Evolutionary conservation across 352 stramenopile genomes (phyloP).

Genomic region (Globisporangium sylvaticum): DNA sequence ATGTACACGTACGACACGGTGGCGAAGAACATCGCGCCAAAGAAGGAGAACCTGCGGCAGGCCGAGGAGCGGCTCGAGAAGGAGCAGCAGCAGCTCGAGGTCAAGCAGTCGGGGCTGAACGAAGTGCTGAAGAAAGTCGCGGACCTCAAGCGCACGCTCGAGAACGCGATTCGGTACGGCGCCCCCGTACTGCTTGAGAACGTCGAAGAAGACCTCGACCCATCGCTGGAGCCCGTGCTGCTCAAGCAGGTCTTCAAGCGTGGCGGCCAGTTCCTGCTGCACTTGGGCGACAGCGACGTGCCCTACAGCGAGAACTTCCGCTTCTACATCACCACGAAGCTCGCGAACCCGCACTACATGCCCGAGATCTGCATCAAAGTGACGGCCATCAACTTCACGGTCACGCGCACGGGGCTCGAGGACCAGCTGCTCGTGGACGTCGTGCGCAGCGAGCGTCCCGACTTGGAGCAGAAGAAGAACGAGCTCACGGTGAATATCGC

Average conservation of each 20-base stretch:
- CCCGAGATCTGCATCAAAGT: slow-evolving; percentile 94
- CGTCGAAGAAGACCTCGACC: slow-evolving; percentile 91
- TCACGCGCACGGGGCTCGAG: slow-evolving; percentile 89
- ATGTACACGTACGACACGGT: slow-evolving; percentile 95
- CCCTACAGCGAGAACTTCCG: slow-evolving; percentile 91
- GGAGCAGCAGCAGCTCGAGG: slow-evolving; percentile 81
- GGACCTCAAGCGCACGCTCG: slow-evolving; percentile 86
- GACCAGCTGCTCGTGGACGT: slow-evolving; percentile 93
- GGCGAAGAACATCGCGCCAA: slow-evolving; percentile 91
- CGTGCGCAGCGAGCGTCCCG: slow-evolving; percentile 88
- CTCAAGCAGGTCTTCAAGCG: slow-evolving; percentile 93
- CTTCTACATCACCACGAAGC: slow-evolving; percentile 94
- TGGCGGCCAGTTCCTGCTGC: slow-evolving; percentile 83
- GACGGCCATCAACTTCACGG: slow-evolving; percentile 94
- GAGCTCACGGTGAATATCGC: slow-evolving; percentile 91
- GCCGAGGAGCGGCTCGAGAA: slow-evolving; percentile 85
- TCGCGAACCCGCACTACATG: slow-evolving; percentile 94
- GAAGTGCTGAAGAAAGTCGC: slow-evolving; percentile 83
- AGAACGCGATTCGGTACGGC: slow-evolving; percentile 91
- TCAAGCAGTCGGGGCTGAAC: slow-evolving; percentile 86
- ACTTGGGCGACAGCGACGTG: slow-evolving; percentile 90
- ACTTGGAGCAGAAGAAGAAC: slow-evolving; percentile 92
- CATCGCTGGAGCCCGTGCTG: slow-evolving; percentile 90
- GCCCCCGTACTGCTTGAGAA: slow-evolving; percentile 92
- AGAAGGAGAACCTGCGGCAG: slow-evolving; percentile 87